A percentile compares a stretch with the other conserved stretches of the same genome.
Conservation (phyloP, 768 basidiomycete species). For the Mycena vulgaris region DNA sequence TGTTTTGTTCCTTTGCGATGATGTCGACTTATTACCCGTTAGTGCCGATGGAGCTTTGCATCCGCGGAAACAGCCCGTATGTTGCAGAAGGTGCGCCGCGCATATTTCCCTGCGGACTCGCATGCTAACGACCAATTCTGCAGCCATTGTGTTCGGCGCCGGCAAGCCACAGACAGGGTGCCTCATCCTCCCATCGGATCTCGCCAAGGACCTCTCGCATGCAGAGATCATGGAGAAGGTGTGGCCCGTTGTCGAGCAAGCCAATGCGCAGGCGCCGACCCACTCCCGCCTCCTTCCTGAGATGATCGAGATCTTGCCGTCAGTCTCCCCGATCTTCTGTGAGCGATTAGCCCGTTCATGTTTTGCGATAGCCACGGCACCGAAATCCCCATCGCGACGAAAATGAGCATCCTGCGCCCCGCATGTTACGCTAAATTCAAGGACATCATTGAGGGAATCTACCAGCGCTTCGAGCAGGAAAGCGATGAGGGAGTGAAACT, state of each 20-base stretch:
- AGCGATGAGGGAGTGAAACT: conserved; percentile 47
- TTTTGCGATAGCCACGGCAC: conserved; percentile 50
- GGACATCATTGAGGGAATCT: conserved; percentile 57
- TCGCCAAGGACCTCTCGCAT: conserved; percentile 43
- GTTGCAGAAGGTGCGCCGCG: conserved; percentile 55
- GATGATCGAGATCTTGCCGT: conserved; percentile 65
- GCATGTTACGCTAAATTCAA: conserved; percentile 68
- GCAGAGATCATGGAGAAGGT: conserved; percentile 51
- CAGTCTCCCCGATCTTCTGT: conserved; percentile 26
- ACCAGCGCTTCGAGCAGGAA: conserved; percentile 61
- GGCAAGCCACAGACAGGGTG: conserved; percentile 64
- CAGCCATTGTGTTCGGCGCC: conserved; percentile 68
- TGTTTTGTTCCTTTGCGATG: background rate
- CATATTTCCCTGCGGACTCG: background rate
- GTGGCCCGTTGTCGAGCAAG: conserved; percentile 63
- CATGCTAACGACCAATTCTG: background rate
- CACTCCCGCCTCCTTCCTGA: conserved; percentile 68
- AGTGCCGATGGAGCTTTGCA: conserved; percentile 66
- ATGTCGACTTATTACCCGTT: background rate
- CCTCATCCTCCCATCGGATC: conserved; percentile 66
- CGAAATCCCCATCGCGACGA: conserved; percentile 66
- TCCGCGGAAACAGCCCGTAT: conserved; percentile 64
- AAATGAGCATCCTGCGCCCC: conserved; percentile 65
- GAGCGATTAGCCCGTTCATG: background rate
- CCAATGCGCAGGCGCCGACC: conserved; percentile 66